Evolutionary conservation across 1,284 basidiomycete species (phyloP).

Genomic region (Irpex lacteus): DNA sequence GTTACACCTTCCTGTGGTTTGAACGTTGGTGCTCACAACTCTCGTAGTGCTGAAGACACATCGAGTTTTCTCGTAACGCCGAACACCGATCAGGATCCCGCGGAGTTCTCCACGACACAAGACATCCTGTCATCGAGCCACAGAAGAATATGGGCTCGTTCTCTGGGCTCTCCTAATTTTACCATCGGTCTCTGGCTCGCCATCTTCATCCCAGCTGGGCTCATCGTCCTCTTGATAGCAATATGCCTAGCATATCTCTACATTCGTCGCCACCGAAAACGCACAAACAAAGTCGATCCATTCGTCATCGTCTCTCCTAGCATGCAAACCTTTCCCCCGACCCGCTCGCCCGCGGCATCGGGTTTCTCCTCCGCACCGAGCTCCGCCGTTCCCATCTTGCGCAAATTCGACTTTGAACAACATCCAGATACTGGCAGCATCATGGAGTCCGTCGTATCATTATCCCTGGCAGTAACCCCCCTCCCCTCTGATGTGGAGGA

Average conservation of each 20-base stretch:
- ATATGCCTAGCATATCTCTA: neutral
- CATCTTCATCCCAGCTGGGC: neutral
- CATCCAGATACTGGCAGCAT: neutral
- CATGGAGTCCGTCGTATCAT: neutral
- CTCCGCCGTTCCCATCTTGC: neutral
- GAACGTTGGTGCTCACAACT: neutral
- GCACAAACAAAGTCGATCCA: neutral
- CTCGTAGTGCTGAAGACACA: neutral
- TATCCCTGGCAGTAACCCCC: neutral
- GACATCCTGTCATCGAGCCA: neutral
- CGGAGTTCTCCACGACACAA: neutral
- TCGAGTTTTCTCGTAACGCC: neutral
- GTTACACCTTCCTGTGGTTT: neutral
- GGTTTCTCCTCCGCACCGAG: neutral
- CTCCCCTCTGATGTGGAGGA: constrained; percentile 9
- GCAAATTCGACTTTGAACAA: neutral
- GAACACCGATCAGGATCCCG: neutral
- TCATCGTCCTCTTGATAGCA: neutral
- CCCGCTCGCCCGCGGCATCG: neutral
- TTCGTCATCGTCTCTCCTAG: neutral
- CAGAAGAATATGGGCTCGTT: neutral
- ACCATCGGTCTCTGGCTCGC: neutral
- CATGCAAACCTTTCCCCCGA: neutral
- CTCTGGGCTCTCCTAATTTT: neutral
- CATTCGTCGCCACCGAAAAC: neutral